Conservation (phyloP, 495 filamentous ascomycete species). For the Penicillium simplicissimum region DNA sequence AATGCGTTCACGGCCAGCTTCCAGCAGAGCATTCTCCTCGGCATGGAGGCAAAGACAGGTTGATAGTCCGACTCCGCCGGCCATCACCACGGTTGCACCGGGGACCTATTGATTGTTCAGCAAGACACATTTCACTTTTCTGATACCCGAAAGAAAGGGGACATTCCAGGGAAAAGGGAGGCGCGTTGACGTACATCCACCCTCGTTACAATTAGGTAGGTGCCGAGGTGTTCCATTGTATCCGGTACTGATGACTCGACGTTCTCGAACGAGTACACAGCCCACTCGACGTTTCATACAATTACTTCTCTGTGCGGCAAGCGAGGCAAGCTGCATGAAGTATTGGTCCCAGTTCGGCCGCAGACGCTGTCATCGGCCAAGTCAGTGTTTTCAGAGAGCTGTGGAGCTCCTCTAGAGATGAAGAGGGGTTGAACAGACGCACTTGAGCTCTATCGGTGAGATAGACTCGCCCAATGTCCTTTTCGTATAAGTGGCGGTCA, state of each 20-base stretch:
- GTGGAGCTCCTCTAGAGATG: slow-evolving; percentile 67
- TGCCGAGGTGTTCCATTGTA: slow-evolving; percentile 95
- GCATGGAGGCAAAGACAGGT: slow-evolving; percentile 96
- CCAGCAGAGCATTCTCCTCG: slow-evolving; percentile 93
- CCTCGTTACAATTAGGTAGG: slow-evolving; percentile 86
- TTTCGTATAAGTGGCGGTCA: slow-evolving; percentile 75
- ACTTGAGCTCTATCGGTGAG: slow-evolving; percentile 79
- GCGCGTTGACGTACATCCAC: slow-evolving; percentile 66
- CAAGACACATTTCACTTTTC: background rate
- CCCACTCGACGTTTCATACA: slow-evolving; percentile 98
- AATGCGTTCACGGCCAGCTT: slow-evolving; percentile 90
- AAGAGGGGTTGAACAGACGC: slow-evolving; percentile 80
- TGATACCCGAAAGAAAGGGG: background rate
- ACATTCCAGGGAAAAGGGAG: background rate
- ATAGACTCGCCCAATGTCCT: slow-evolving; percentile 61
- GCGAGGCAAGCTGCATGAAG: slow-evolving; percentile 92
- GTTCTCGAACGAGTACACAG: slow-evolving; percentile 87
- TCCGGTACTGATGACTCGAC: slow-evolving; percentile 89
- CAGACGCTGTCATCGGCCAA: slow-evolving; percentile 74
- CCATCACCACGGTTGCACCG: slow-evolving; percentile 76
- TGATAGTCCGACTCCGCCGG: slow-evolving; percentile 69
- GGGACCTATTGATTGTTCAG: slow-evolving; percentile 43
- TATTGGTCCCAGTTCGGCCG: slow-evolving; percentile 97
- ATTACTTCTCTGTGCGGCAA: slow-evolving; percentile 88
- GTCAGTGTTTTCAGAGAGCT: slow-evolving; percentile 65